These are phyloP conservation scores for Hanseniaspora mollemarum DNA, from an alignment of 805 yeast species.

Conservation along the genomic window DNA sequence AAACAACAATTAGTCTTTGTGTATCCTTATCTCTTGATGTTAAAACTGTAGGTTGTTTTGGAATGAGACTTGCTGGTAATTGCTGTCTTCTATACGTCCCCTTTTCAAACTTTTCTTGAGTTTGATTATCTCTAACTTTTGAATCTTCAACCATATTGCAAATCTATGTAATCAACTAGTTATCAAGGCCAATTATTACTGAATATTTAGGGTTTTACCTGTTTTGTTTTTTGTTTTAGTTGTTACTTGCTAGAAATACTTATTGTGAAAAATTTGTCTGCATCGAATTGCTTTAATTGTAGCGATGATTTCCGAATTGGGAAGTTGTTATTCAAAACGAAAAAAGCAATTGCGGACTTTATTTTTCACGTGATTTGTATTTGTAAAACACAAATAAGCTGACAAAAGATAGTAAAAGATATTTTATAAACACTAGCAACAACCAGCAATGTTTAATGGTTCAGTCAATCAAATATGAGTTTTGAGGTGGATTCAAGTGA, in stretches of 20 bases:
- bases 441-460: neutral
- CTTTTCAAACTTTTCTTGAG: slow-evolving; percentile 28
- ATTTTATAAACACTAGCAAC: neutral
- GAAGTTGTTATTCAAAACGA: neutral
- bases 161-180: no score
- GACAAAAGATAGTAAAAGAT: neutral
- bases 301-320: slow-evolving; percentile 28
- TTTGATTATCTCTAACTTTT: slow-evolving; percentile 36
- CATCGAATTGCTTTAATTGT: neutral
- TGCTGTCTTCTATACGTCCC: slow-evolving; percentile 21
- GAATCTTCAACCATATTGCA: slow-evolving; percentile 38
- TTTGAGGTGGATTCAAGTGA: slow-evolving; percentile 14
- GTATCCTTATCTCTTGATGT: slow-evolving; percentile 77
- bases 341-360: neutral
- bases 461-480: slow-evolving; percentile 2
- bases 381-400: no score
- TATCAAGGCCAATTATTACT: no score
- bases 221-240: neutral
- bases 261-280: neutral
- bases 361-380: neutral
- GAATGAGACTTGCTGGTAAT: slow-evolving; percentile 66
- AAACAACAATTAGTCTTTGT: slow-evolving; percentile 82
- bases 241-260: neutral
- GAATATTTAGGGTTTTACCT: no score
- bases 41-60: slow-evolving; percentile 72